Evolutionary conservation across 768 basidiomycete species (phyloP).

Genomic region (Termitomyces sp.): DNA sequence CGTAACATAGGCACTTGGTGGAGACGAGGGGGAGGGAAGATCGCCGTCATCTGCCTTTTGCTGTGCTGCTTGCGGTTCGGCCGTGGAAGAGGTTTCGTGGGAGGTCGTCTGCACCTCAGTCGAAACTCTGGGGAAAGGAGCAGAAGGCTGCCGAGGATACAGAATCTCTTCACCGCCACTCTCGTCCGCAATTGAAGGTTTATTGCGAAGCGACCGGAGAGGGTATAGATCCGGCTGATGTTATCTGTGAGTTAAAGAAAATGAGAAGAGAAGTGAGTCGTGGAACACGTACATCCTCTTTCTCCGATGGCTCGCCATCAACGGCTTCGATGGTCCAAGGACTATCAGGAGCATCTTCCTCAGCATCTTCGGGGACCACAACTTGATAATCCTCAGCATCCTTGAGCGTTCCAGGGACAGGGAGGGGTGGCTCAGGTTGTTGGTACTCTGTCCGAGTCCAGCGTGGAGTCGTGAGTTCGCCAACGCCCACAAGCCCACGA

Average conservation of each 20-base stretch:
- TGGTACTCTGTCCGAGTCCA: slow-evolving; percentile 62
- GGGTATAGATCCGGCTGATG: slow-evolving; percentile 39
- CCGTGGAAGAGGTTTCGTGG: slow-evolving; percentile 19
- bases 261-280: not conserved
- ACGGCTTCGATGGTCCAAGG: slow-evolving; percentile 88
- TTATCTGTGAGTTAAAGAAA: slow-evolving; percentile 2
- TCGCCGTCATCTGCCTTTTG: slow-evolving; percentile 23
- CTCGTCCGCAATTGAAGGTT: slow-evolving; percentile 71
- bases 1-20: slow-evolving; percentile 60
- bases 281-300: slow-evolving; percentile 51
- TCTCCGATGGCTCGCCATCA: slow-evolving; percentile 72
- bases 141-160: slow-evolving; percentile 61
- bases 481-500: slow-evolving; percentile 85
- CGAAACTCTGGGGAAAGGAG: slow-evolving; percentile 24
- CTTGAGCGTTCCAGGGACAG: slow-evolving; percentile 18
- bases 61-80: slow-evolving; percentile 24
- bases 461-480: slow-evolving; percentile 93
- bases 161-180: slow-evolving; percentile 89
- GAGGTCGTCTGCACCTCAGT: slow-evolving; percentile 13
- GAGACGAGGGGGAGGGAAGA: slow-evolving; percentile 30
- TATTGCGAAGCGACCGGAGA: slow-evolving; percentile 46
- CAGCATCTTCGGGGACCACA: slow-evolving; percentile 29
- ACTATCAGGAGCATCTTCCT: slow-evolving; percentile 65
- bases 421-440: slow-evolving; percentile 26
- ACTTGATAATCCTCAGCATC: slow-evolving; percentile 38